Conservation (phyloP, 345 rosid species). For the Eucalyptus globulus region DNA sequence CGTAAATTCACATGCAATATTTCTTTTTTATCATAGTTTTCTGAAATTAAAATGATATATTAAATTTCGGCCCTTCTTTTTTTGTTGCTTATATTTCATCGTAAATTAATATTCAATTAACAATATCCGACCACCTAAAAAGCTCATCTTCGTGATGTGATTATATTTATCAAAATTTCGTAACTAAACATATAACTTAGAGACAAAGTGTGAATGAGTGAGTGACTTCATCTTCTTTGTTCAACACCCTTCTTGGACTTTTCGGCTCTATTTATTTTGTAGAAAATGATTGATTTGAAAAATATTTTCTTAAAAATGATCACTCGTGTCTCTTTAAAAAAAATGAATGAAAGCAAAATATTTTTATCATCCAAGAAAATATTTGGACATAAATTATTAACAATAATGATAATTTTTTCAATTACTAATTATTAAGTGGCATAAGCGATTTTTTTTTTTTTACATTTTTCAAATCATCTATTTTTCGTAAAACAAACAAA, state of each 20-base stretch:
- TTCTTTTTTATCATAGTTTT: not conserved
- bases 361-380: no score
- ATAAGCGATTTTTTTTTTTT: no score
- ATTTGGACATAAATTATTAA: no score
- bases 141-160: not conserved
- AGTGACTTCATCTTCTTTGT: not conserved
- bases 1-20: not conserved
- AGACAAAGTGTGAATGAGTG: not conserved
- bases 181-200: not conserved
- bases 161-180: not conserved
- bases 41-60: not conserved
- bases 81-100: not conserved
- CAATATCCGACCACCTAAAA: not conserved
- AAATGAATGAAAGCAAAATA: no score
- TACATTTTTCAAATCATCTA: no score
- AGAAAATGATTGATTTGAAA: no score
- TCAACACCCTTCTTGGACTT: not conserved
- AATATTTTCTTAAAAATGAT: no score
- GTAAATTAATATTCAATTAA: no score
- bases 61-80: not conserved
- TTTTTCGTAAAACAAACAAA: rapidly evolving
- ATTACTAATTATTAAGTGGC: no score
- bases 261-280: not conserved
- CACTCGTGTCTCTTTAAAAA: no score
- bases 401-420: no score